Evolutionary conservation across 768 basidiomycete genomes (phyloP).

Genomic region (Mycena kentingensis): DNA sequence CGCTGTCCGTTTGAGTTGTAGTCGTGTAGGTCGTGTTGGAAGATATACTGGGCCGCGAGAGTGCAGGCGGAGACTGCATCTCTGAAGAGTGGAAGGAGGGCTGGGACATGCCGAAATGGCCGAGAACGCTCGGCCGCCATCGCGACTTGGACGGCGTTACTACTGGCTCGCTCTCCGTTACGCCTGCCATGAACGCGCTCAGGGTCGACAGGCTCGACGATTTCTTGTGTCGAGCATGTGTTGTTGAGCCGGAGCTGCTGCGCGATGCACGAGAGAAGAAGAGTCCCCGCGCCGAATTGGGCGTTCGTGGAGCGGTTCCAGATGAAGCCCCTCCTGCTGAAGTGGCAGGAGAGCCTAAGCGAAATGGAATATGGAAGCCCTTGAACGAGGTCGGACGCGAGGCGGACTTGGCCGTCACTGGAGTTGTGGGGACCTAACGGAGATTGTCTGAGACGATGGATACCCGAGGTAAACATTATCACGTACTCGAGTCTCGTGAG

Average conservation of each 20-base stretch:
- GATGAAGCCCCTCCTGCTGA: constrained; percentile 33
- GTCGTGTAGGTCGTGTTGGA: constrained; percentile 59
- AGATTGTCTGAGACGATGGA: constrained; percentile 2
- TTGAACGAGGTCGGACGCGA: constrained; percentile 41
- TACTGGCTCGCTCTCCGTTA: constrained; percentile 15
- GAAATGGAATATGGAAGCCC: constrained; percentile 48
- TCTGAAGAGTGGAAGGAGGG: constrained; percentile 45
- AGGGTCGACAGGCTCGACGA: constrained; percentile 54
- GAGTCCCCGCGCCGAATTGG: constrained; percentile 42
- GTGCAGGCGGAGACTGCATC: constrained; percentile 33
- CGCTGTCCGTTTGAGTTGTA: constrained; percentile 47
- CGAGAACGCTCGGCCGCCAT: constrained; percentile 68
- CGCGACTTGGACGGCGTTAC: constrained; percentile 35
- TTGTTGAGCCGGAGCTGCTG: constrained; percentile 33
- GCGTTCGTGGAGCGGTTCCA: constrained; percentile 36
- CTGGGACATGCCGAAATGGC: constrained; percentile 61
- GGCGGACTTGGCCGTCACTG: constrained; percentile 27
- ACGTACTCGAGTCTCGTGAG: constrained; percentile 28
- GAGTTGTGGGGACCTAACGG: constrained; percentile 37
- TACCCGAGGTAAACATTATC: constrained; percentile 13
- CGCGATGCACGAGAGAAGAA: constrained; percentile 46
- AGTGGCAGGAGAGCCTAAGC: constrained; percentile 42
- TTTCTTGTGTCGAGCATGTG: constrained; percentile 45
- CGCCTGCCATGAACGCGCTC: constrained; percentile 24
- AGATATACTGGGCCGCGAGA: constrained; percentile 61